Evolutionary conservation across 345 rosid species (phyloP), one percentile per base, ranked within the genome.

Genomic region (Populus nigra): DNA sequence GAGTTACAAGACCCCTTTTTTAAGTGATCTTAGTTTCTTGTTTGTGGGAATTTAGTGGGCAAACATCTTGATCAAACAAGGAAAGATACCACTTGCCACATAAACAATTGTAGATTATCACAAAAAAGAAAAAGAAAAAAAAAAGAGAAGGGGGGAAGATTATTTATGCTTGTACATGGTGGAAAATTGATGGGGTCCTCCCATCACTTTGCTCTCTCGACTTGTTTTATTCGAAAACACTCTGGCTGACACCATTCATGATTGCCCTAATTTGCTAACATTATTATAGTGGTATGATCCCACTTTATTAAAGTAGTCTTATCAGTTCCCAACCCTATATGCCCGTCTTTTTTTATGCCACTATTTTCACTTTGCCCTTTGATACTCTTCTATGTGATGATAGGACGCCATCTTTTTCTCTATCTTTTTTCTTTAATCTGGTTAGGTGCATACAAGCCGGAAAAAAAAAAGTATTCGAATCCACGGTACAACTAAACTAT

Each of bases 161-260:
- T 53, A 47, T 9, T 20, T 33, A 2, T 27, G 35, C 1, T 39
- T 4, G 31, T 38, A 77, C 53, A 49, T 41, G 23, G 65, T 35
- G 61, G 39, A 16, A 29, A 20, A 70, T 22, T 1, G 38, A 36
- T 15, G 81, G 75, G 75, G 79, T 33, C 57, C 13, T 53, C 22
- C 25, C 29, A 1, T 71, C 11, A 1, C 22, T 33, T 59, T 68
- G 17, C 2, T 36, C 29, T 62, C 72, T 1, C 23, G 36, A 71
- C 13, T 57, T 43, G 43, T 55, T 25, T 41, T 20, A 62, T 73
- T 47, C 22, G 67, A 33, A 71, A 67, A 33, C 36, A 85, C 78
- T 47, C 73, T 74, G 75, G 81, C 74, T 3, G 57, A 5, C 80
- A 53, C 73, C 27, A 59, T 16, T 35, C 73, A 73, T 38, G 49